Evolutionary conservation across 2,329 filamentous ascomycete genomes (phyloP).

Genomic region (Talaromyces sp.): DNA sequence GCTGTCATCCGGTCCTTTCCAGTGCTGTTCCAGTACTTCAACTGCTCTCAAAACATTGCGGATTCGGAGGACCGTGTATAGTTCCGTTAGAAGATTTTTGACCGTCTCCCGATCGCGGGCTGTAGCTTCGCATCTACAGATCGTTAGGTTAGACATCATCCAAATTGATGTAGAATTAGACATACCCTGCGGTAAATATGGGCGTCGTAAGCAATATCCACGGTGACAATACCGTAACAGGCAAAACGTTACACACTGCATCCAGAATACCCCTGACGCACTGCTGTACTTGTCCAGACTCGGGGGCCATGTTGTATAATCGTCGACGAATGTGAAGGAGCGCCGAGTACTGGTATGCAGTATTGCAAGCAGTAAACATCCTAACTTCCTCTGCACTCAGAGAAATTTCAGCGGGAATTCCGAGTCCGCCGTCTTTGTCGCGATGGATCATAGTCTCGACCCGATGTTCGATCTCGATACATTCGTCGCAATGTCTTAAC

Average conservation of each 20-base stretch:
- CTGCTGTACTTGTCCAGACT: neutral
- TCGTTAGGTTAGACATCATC: neutral
- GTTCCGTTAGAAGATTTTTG: neutral
- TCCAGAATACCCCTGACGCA: constrained; percentile 22
- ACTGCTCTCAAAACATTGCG: neutral
- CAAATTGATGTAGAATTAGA: neutral
- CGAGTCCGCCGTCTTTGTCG: neutral
- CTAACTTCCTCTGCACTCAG: neutral
- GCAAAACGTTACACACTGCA: constrained; percentile 19
- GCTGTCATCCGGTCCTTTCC: neutral
- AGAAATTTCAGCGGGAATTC: neutral
- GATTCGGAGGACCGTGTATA: neutral
- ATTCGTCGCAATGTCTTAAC: neutral
- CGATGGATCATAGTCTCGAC: neutral
- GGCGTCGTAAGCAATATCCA: constrained; percentile 26
- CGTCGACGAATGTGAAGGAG: neutral
- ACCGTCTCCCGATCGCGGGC: neutral
- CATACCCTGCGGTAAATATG: constrained; percentile 25
- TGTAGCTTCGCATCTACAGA: neutral
- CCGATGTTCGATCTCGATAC: neutral
- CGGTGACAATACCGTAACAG: constrained; percentile 24
- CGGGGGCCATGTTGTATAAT: neutral
- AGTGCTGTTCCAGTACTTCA: neutral
- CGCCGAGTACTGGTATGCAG: neutral
- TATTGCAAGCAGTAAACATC: neutral